Conservation (phyloP, 1,284 basidiomycete genomes). For the Boletus sp. region DNA sequence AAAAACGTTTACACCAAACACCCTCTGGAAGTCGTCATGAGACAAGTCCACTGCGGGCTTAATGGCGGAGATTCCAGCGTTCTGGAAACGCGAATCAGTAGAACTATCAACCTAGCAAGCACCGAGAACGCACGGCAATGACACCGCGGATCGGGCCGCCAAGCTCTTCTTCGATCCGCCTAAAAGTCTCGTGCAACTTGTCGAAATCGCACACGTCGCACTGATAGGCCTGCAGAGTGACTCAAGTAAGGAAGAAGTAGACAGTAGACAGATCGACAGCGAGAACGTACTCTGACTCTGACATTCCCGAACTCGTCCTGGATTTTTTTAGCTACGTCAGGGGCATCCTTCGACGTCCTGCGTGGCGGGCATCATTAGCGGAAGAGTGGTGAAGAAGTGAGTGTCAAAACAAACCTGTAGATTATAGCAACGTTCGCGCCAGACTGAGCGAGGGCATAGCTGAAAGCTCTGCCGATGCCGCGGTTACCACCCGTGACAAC, state of each 20-base stretch:
- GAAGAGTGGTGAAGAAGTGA: rapidly evolving
- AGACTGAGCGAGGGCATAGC: constrained; percentile 42
- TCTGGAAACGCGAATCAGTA: constrained; percentile 23
- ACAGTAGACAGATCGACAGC: rapidly evolving
- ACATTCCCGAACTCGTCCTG: constrained; percentile 18
- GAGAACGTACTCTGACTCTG: constrained; percentile 30
- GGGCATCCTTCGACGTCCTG: constrained; percentile 38
- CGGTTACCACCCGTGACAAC: constrained; percentile 44
- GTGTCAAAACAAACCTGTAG: constrained; percentile 31
- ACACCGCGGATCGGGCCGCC: constrained; percentile 16
- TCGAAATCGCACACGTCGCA: constrained; percentile 42
- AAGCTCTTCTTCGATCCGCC: constrained; percentile 30
- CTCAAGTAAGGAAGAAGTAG: background rate
- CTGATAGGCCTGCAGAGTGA: constrained; percentile 39
- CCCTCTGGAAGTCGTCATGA: constrained; percentile 42
- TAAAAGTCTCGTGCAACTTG: constrained; percentile 37
- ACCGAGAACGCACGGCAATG: constrained; percentile 14
- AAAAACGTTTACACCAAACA: constrained; percentile 40
- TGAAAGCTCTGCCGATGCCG: constrained; percentile 49
- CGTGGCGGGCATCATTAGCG: rapidly evolving
- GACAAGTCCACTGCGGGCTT: constrained; percentile 48
- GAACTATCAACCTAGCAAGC: rapidly evolving
- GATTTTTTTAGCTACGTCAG: constrained; percentile 37
- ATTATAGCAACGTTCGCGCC: constrained; percentile 46
- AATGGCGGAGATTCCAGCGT: constrained; percentile 48